Evolutionary conservation across 1,284 basidiomycete genomes (phyloP), one percentile per base, ranked within the genome.

Genomic region (Bondarzewia mesenterica): DNA sequence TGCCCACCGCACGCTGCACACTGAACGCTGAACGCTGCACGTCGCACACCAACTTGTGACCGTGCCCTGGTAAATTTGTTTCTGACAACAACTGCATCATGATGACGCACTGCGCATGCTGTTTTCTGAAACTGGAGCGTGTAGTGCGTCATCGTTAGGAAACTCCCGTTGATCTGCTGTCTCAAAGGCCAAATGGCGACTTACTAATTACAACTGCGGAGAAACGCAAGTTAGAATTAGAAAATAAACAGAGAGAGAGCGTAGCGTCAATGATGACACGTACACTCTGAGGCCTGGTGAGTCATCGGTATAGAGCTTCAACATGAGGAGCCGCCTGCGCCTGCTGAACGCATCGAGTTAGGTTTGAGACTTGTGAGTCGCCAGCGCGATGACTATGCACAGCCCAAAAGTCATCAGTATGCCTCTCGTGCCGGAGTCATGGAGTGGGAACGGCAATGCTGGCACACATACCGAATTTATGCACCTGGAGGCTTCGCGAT

Each of bases 281-380:
- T 66, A 97, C 93, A 99, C 92, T 75, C 92, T 83, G 53, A 98
- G 79, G 35, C 95, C 95, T 54, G 91, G 91, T 57, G 93, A 95
- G 63, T 98, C 95, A 63, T 95, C 93, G 32, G 95, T 98, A 80
- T 98, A 98, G 14, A 99, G 79, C 70, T 93, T 93, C 63, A 99
- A 81, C 95, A 99, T 52, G 87, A 92, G 43, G 90, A 94, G 49
- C 95, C 95, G 50, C 95, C 95, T 47, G 93, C 93, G 48, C 95
- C 95, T 23, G 95, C 95, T 36, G 93, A 87, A 44, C 95, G 84
- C 16, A 88, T 70, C 6, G 92, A 95, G 62, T 93, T 91, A 29
- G 95, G 93, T 65, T 81, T 45, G 85, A 73, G 15, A 75, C 85
- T 54, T 81, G 76, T 38, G 80, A 70, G 44, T 75, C 69, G 49